Base-by-base conservation (phyloP, 2,329 filamentous ascomycete species). In the Botrytis sinoallii region DNA sequence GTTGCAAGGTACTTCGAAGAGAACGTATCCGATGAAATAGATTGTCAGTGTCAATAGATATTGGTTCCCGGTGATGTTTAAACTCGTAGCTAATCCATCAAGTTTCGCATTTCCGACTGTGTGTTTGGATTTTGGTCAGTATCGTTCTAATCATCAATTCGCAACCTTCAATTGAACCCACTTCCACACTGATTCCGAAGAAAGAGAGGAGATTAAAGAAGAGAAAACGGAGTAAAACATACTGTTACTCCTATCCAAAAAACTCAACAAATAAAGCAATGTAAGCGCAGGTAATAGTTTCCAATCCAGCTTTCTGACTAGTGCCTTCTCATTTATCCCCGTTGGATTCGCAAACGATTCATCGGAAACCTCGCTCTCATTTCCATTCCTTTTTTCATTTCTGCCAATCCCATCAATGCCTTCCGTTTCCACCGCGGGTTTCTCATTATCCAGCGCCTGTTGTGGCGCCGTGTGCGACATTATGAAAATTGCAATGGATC, bases 21-120 rank as follows among this genome's bases (percentile, higher is more conserved):
- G 77, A 1, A 88, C 79, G 76, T 79, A 89, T 61, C 86, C 87
- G 59, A 89, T 82, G 78, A 93, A 93, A 80, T 91, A 93, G 0
- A 92, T 80, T 0, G 90, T 92, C 59, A 92, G 79, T 1, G 89
- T 89, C 0, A 88, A 90, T 1, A 92, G 83, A 73, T 93, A 92
- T 76, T 91, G 85, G 64, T 90, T 87, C 0, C 87, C 88, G 40
- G 86, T 85, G 82, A 89, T 89, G 64, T 85, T 71, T 5, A 89
- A 75, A 76, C 89, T 87, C 6, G 79, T 81, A 0, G 86, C 80
- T 65, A 90, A 83, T 42, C 88, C 88, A 75, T 89, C 87, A 29
- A 90, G 85, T 67, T 84, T 84, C 0, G 88, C 88, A 75, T 90
- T 90, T 38, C 87, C 87, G 32, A 89, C 87, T 91, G 42, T 79